These are phyloP conservation scores for Pyrenochaeta sp. DNA, from an alignment of 2,329 filamentous ascomycete genomes.

Conservation along the genomic window DNA sequence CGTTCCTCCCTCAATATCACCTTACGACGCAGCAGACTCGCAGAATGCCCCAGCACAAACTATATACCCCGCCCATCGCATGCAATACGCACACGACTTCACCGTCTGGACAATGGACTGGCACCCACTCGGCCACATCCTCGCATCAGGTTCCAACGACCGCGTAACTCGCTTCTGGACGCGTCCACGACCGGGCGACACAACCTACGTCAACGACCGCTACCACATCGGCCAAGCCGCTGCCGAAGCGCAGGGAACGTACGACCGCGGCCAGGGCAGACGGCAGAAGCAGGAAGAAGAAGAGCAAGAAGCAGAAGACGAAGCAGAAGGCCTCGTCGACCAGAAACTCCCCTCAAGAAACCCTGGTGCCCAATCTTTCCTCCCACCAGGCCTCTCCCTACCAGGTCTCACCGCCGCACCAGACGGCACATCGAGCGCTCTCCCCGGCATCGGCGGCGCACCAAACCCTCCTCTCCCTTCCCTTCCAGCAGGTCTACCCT, in stretches of 20 bases:
- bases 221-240: constrained; percentile 96
- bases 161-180: constrained; percentile 98
- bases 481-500: constrained; percentile 34
- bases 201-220: constrained; percentile 84
- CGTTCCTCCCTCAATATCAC: constrained; percentile 74
- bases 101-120: constrained; percentile 98
- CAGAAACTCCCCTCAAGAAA: constrained; percentile 78
- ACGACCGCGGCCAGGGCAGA: constrained; percentile 80
- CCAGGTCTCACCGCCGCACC: constrained; percentile 45
- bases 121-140: constrained; percentile 94
- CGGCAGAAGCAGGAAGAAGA: constrained; percentile 89
- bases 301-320: constrained; percentile 91
- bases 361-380: constrained; percentile 59
- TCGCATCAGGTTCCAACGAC: constrained; percentile 95
- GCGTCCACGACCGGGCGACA: constrained; percentile 85
- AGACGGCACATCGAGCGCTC: constrained; percentile 56
- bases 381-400: constrained; percentile 66
- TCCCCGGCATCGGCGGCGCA: constrained; percentile 59
- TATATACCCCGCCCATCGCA: constrained; percentile 88
- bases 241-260: constrained; percentile 94
- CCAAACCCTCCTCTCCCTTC: constrained; percentile 38
- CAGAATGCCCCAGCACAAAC: constrained; percentile 82
- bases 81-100: constrained; percentile 90
- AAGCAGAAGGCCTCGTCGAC: constrained; percentile 90
- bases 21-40: constrained; percentile 86